Percentiles rank a stretch among this genome's conserved stretches.
Conservation (phyloP, 768 basidiomycete species). For the Hortiboletus campestris region DNA sequence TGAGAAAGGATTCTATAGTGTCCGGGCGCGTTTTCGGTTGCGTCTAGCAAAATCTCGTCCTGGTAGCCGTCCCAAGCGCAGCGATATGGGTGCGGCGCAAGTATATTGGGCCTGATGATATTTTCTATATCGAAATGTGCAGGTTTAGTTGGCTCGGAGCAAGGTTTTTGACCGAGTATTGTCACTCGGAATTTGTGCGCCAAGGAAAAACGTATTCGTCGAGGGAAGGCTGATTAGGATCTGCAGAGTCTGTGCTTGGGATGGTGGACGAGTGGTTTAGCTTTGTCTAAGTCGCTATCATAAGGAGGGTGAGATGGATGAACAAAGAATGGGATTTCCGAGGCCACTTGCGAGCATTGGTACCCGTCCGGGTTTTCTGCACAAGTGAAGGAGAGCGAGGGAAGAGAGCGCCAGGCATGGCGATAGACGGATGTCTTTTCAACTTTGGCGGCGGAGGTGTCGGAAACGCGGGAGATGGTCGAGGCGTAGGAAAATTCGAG, state of each 20-base stretch:
- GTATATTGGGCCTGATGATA: conserved; percentile 92
- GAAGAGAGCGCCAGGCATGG: conserved; percentile 80
- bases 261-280: conserved; percentile 7
- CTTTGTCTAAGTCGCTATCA: not conserved
- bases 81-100: conserved; percentile 86
- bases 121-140: conserved; percentile 81
- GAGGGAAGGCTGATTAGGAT: conserved; percentile 4
- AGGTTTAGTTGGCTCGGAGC: conserved; percentile 49
- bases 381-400: conserved; percentile 69
- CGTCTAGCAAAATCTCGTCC: conserved; percentile 88
- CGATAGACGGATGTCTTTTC: conserved; percentile 40
- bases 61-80: conserved; percentile 97
- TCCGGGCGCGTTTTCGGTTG: conserved; percentile 95
- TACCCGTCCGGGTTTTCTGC: conserved; percentile 28
- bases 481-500: conserved; percentile 20
- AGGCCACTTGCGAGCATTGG: not conserved
- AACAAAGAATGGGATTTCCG: not conserved
- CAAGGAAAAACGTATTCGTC: conserved; percentile 29
- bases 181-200: conserved; percentile 45
- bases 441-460: conserved; percentile 34
- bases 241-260: not conserved
- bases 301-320: not conserved
- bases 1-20: conserved; percentile 59
- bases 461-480: conserved; percentile 6
- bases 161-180: conserved; percentile 58